phyloP scores from a whole-genome alignment of 495 filamentous ascomycete genomes.

The Trichocladium uniseriatum region DNA sequence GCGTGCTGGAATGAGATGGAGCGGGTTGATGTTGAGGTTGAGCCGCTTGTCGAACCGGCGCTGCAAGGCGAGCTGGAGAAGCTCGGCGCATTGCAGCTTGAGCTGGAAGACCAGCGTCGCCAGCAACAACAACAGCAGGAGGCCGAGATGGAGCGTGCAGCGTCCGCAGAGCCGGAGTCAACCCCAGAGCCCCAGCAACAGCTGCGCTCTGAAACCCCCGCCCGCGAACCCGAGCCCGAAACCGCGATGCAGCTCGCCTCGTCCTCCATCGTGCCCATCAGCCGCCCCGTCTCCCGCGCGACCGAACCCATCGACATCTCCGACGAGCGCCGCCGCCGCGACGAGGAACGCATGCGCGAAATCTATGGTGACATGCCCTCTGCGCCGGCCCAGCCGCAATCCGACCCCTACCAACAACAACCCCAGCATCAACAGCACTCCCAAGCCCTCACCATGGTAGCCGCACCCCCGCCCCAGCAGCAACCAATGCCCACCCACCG shows the following conservation, averaged over 20 bases:
- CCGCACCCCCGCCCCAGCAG: slow-evolving; percentile 5
- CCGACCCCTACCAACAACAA: slow-evolving; percentile 1
- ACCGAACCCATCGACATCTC: slow-evolving; percentile 21
- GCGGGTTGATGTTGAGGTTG: slow-evolving; percentile 85
- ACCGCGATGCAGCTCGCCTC: slow-evolving; percentile 10
- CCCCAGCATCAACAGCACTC: neutral
- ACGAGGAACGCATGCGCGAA: slow-evolving; percentile 44
- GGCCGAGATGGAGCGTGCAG: slow-evolving; percentile 7
- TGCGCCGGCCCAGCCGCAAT: neutral
- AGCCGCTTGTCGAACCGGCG: slow-evolving; percentile 44
- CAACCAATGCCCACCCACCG: neutral
- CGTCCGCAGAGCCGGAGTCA: slow-evolving; percentile 10
- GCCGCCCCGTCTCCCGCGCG: slow-evolving; percentile 3
- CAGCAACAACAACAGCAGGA: slow-evolving; percentile 12
- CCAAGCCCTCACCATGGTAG: neutral
- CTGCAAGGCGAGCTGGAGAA: slow-evolving; percentile 38
- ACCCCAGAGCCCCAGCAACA: neutral
- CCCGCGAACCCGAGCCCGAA: neutral
- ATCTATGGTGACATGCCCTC: slow-evolving; percentile 41
- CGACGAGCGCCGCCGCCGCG: slow-evolving; percentile 28
- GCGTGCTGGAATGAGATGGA: slow-evolving; percentile 98
- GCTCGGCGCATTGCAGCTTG: slow-evolving; percentile 26
- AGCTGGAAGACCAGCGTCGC: slow-evolving; percentile 26
- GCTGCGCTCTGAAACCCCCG: neutral
- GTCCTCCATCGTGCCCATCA: neutral